Conservation (phyloP, 78 protist species). For the Planoprotostelium fungivorum region DNA sequence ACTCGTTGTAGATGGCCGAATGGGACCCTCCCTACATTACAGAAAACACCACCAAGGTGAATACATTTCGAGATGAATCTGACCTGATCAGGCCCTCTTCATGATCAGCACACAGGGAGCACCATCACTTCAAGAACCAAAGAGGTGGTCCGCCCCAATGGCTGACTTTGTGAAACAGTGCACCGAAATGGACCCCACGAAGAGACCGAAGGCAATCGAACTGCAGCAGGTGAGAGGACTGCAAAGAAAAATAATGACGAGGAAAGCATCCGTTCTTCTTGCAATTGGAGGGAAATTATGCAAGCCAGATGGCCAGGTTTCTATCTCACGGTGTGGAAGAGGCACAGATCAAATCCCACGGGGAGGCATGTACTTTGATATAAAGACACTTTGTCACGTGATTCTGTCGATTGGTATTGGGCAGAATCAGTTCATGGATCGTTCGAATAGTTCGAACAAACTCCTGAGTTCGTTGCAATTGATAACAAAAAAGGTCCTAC, state of each 20-base stretch:
- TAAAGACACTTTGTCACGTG: no score
- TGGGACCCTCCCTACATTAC: neutral
- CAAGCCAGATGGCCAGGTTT: neutral
- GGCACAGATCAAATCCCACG: no score
- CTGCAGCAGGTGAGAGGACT: no score
- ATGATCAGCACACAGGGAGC: neutral
- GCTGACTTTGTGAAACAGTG: neutral
- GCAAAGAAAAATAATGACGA: no score
- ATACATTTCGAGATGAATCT: neutral
- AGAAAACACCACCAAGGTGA: neutral
- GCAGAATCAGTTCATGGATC: no score
- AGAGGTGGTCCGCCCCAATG: neutral
- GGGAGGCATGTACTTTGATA: no score
- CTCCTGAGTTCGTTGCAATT: no score
- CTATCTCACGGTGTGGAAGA: neutral
- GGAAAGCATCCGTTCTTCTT: conserved; percentile 1
- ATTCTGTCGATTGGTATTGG: no score
- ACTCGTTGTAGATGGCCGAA: neutral
- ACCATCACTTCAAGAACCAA: neutral
- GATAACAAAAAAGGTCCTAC: no score
- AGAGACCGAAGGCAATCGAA: neutral
- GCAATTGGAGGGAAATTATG: neutral
- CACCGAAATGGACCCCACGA: neutral
- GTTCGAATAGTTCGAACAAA: no score
- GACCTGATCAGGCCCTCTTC: neutral